Conservation (phyloP, 352 stramenopile species). For the Globisporangium recalcitrans region DNA sequence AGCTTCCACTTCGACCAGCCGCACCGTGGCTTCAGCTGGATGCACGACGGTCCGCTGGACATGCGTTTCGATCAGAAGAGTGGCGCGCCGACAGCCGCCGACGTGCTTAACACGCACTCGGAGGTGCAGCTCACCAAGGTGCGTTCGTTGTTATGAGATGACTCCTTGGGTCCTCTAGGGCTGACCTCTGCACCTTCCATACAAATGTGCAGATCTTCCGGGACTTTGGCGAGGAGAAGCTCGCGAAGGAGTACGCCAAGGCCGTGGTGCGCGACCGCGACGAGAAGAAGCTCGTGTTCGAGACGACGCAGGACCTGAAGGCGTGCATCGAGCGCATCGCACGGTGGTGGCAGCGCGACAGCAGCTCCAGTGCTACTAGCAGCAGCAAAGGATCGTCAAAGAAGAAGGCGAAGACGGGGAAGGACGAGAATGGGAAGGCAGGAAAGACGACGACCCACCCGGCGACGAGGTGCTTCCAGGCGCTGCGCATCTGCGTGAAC, state of each 20-base stretch:
- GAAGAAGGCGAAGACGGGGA: constrained; percentile 18
- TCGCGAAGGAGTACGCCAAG: constrained; percentile 80
- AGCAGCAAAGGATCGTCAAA: background rate
- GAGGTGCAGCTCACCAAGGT: constrained; percentile 67
- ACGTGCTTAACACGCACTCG: constrained; percentile 65
- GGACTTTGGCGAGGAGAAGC: constrained; percentile 61
- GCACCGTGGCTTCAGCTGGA: constrained; percentile 64
- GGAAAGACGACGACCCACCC: constrained; percentile 37
- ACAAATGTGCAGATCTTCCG: constrained; percentile 41
- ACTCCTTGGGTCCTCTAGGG: background rate
- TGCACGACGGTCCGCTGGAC: constrained; percentile 70
- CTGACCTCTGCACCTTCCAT: background rate
- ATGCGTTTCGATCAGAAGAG: constrained; percentile 72
- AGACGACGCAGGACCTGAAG: constrained; percentile 57
- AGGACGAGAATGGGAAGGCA: constrained; percentile 11
- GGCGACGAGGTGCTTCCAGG: constrained; percentile 76
- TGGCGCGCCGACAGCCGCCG: constrained; percentile 33
- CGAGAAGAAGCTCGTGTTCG: constrained; percentile 39
- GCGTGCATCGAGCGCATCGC: constrained; percentile 75
- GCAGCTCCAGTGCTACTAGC: background rate
- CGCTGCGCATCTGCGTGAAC: constrained; percentile 77
- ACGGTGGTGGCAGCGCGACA: constrained; percentile 46
- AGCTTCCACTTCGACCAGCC: constrained; percentile 78
- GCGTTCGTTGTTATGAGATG: background rate
- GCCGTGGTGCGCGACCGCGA: constrained; percentile 69